Conservation (phyloP, 257 asterid species). For the Marsdenia floribunda region DNA sequence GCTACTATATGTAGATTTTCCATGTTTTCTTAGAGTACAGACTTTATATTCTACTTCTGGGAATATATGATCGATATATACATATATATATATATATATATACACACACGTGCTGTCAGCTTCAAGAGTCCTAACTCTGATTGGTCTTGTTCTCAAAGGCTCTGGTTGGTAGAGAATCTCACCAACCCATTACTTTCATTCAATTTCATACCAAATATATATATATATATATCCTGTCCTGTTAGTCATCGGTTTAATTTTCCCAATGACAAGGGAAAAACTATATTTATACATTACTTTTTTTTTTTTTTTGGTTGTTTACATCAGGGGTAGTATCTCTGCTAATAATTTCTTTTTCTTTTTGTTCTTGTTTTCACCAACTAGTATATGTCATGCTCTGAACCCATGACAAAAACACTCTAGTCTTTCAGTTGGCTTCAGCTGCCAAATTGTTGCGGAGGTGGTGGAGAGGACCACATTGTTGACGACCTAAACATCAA, state of each 20-base stretch:
- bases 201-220: background rate
- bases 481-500: slow-evolving; percentile 9
- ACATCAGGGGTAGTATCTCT: background rate
- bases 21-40: no score
- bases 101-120: no score
- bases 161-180: slow-evolving; percentile 7
- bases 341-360: no score
- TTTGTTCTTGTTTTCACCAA: background rate
- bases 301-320: background rate
- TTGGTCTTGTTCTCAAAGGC: background rate
- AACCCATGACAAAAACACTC: background rate
- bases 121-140: no score
- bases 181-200: slow-evolving; percentile 1
- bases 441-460: slow-evolving; percentile 18
- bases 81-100: no score
- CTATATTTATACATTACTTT: no score
- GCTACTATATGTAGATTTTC: no score
- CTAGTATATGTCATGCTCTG: background rate
- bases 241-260: background rate
- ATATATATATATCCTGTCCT: no score
- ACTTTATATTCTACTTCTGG: no score
- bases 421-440: slow-evolving; percentile 4
- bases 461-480: slow-evolving; percentile 18
- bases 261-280: background rate
- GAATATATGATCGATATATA: no score